A percentile compares a stretch with the other conserved stretches of the same genome.
Evolutionary conservation across 805 yeast species (phyloP).

Genomic region (Candida oleophila): DNA sequence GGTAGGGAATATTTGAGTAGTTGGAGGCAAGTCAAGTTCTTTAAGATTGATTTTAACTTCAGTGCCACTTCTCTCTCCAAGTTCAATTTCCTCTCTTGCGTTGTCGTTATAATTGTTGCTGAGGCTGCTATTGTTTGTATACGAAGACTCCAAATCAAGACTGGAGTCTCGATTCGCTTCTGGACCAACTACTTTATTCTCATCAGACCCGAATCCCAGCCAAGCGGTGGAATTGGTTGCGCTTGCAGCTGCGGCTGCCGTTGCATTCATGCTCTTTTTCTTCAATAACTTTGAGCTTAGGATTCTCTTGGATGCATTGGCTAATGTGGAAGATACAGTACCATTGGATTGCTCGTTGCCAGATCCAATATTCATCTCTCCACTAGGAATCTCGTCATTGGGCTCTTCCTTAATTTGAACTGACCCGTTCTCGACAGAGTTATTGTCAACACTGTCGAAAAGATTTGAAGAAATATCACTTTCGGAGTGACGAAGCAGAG

Average conservation of each 20-base stretch:
- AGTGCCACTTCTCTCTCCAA: constrained; percentile 16
- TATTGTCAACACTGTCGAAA: constrained; percentile 5
- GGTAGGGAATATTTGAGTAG: constrained; percentile 36
- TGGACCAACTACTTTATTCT: background rate
- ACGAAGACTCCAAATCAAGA: constrained; percentile 8
- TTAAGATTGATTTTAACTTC: constrained; percentile 41
- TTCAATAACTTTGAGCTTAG: constrained; percentile 37
- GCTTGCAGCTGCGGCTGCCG: background rate
- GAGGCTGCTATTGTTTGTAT: background rate
- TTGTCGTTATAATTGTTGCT: background rate
- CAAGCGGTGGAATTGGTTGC: background rate
- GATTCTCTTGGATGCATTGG: constrained; percentile 38
- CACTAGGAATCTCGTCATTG: background rate
- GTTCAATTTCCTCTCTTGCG: background rate
- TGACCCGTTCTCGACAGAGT: background rate
- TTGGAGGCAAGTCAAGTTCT: constrained; percentile 39
- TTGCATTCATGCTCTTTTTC: constrained; percentile 19
- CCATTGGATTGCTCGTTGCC: background rate
- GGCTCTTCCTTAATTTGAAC: background rate
- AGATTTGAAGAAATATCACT: constrained; percentile 16
- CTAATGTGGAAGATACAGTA: constrained; percentile 17
- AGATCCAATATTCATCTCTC: background rate
- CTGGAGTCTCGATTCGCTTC: background rate
- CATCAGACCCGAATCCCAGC: background rate
- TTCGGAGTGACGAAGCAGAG: constrained; percentile 9